Percentiles rank a stretch among this genome's conserved stretches.
Evolutionary conservation across 768 basidiomycete species (phyloP).

Genomic region (Russula dissimulans): DNA sequence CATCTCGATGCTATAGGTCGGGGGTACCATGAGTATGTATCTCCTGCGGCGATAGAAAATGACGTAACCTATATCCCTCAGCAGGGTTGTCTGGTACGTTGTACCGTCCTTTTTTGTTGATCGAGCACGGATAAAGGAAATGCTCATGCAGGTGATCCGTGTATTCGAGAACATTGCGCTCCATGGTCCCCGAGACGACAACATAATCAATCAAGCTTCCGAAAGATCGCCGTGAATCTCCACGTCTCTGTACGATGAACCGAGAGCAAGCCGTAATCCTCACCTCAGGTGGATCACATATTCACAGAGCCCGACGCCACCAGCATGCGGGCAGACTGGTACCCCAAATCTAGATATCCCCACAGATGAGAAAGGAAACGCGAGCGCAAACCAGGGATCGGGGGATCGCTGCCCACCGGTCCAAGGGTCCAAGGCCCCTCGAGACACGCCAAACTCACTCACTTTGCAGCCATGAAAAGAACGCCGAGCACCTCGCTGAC

Average conservation of each 20-base stretch:
- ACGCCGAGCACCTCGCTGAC: constrained; percentile 91
- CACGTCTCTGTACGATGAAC: not conserved
- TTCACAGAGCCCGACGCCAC: constrained; percentile 89
- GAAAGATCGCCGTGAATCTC: not conserved
- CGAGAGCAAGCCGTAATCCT: not conserved
- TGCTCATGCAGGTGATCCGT: constrained; percentile 92
- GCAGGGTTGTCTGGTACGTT: constrained; percentile 69
- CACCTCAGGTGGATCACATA: constrained; percentile 80
- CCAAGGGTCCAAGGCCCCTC: not conserved
- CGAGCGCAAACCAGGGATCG: too few relatives aligned
- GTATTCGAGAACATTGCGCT: constrained; percentile 87
- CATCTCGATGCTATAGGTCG: constrained; percentile 71
- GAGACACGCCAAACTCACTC: not conserved
- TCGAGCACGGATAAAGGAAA: constrained; percentile 80
- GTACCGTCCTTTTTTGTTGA: constrained; percentile 78
- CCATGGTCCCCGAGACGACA: constrained; percentile 83
- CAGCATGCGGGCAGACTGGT: constrained; percentile 88
- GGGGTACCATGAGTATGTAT: not conserved
- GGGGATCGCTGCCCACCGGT: too few relatives aligned
- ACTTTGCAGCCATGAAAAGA: constrained; percentile 86
- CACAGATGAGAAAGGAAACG: not conserved
- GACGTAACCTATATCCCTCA: constrained; percentile 67
- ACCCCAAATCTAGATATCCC: constrained; percentile 53
- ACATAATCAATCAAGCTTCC: constrained; percentile 86
- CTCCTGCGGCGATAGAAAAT: not conserved